These are phyloP conservation scores for Schizosaccharomyces japonicus DNA, from an alignment of 805 yeast species.

Conservation along the genomic window DNA sequence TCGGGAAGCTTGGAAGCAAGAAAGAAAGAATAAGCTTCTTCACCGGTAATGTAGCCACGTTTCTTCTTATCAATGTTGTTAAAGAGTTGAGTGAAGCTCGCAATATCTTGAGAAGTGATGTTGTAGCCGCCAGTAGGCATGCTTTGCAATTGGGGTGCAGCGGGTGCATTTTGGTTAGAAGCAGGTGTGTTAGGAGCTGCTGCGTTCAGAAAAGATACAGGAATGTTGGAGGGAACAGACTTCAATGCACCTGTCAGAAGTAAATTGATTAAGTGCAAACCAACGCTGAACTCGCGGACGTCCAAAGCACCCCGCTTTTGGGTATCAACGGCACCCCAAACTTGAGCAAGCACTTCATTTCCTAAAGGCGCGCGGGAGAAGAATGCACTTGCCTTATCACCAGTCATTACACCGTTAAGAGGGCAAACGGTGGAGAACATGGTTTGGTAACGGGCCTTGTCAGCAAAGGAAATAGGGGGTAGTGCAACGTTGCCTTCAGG, in stretches of 20 bases:
- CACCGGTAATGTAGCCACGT: conserved; percentile 42
- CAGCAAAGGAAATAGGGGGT: conserved; percentile 33
- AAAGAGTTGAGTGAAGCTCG: not conserved
- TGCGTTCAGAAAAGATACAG: conserved; percentile 17
- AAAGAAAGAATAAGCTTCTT: conserved; percentile 67
- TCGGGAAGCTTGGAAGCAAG: conserved; percentile 71
- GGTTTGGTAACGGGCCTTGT: conserved; percentile 39
- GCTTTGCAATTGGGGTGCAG: not conserved
- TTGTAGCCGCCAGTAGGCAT: not conserved
- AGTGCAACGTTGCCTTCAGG: conserved; percentile 14
- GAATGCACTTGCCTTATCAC: conserved; percentile 62
- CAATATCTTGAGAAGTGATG: not conserved
- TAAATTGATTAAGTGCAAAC: conserved; percentile 86
- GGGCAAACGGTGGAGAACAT: conserved; percentile 50
- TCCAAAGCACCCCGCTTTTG: conserved; percentile 47
- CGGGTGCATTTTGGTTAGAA: not conserved
- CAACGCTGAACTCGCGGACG: conserved; percentile 59
- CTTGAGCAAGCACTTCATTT: conserved; percentile 49
- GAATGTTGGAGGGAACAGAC: conserved; percentile 29
- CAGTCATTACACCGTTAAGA: conserved; percentile 31
- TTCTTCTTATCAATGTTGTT: conserved; percentile 19
- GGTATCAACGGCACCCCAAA: conserved; percentile 75
- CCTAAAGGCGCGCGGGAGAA: conserved; percentile 76
- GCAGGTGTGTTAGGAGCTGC: conserved; percentile 14
- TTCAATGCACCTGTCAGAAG: conserved; percentile 39